Conservation (phyloP, 2,329 filamentous ascomycete species). For the Biscogniauxia mediterranea region DNA sequence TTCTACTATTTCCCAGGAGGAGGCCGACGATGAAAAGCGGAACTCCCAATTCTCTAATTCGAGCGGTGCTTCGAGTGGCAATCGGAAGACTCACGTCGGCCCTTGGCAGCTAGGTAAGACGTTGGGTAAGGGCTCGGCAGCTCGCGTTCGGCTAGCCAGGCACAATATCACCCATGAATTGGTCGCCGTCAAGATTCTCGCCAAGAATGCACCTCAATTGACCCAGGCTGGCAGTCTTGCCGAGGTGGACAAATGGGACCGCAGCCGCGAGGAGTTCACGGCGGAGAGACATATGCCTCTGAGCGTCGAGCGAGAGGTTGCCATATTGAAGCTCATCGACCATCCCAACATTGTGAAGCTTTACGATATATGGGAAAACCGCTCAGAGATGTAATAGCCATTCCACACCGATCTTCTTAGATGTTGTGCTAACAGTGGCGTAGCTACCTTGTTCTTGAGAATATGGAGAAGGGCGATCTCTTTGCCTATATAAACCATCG, state of each 20-base stretch:
- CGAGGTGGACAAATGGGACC: slow-evolving; percentile 73
- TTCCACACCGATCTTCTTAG: not conserved
- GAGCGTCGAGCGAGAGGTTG: slow-evolving; percentile 90
- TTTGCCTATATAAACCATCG: slow-evolving; percentile 80
- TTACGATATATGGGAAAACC: slow-evolving; percentile 97
- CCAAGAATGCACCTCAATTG: slow-evolving; percentile 74
- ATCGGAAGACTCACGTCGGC: slow-evolving; percentile 74
- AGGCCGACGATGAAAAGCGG: slow-evolving; percentile 20
- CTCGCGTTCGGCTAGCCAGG: slow-evolving; percentile 80
- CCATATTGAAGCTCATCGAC: slow-evolving; percentile 94
- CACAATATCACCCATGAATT: slow-evolving; percentile 76
- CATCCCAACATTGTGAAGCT: slow-evolving; percentile 93
- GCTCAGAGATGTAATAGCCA: slow-evolving; percentile 77
- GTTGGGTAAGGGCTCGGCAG: slow-evolving; percentile 85
- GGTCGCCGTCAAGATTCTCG: slow-evolving; percentile 94
- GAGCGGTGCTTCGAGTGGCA: slow-evolving; percentile 34
- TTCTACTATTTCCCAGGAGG: slow-evolving; percentile 10
- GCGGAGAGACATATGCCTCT: slow-evolving; percentile 75
- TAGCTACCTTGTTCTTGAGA: slow-evolving; percentile 93
- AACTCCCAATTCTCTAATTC: slow-evolving; percentile 28
- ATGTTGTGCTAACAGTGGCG: slow-evolving; percentile 24
- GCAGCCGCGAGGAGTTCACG: slow-evolving; percentile 52
- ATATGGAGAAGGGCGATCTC: slow-evolving; percentile 74
- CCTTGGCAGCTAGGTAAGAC: slow-evolving; percentile 92
- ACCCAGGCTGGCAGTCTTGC: slow-evolving; percentile 84